A percentile compares a stretch with the other conserved stretches of the same genome.
Evolutionary conservation across 371 early-diverging fungal genomes (phyloP).

Genomic region (Syncephalis fuscata): DNA sequence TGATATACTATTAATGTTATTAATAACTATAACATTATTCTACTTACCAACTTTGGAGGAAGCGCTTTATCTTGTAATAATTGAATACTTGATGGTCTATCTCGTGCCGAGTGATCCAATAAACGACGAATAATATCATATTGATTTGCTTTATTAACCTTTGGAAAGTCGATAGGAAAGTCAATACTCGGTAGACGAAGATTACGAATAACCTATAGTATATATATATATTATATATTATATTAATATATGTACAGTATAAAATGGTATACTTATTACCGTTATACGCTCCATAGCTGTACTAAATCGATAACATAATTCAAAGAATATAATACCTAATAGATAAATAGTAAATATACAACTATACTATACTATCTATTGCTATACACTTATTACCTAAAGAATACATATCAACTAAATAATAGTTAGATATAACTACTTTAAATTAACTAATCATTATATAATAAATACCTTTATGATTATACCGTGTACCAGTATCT

Average conservation of each 20-base stretch:
- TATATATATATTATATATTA: background rate
- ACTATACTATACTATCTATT: slow-evolving; percentile 29
- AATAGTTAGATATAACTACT: too few species aligned
- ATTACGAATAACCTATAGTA: slow-evolving; percentile 23
- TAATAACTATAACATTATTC: background rate
- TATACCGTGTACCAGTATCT: slow-evolving; percentile 27
- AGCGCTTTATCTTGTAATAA: slow-evolving; percentile 58
- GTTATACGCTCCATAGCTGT: slow-evolving; percentile 62
- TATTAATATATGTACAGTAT: too few species aligned
- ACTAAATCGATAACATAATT: slow-evolving; percentile 48
- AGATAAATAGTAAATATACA: too few species aligned
- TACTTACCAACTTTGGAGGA: slow-evolving; percentile 52
- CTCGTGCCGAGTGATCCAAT: slow-evolving; percentile 58
- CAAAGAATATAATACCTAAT: slow-evolving; percentile 39
- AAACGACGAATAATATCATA: slow-evolving; percentile 50
- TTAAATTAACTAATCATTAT: background rate
- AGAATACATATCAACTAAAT: slow-evolving; percentile 6
- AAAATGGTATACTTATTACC: slow-evolving; percentile 7
- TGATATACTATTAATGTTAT: background rate
- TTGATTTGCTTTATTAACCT: slow-evolving; percentile 36
- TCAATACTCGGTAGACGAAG: slow-evolving; percentile 37
- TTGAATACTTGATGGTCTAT: slow-evolving; percentile 72
- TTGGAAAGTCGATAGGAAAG: slow-evolving; percentile 65
- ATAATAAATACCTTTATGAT: slow-evolving; percentile 19
- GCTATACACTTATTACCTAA: slow-evolving; percentile 39